A percentile compares a stretch with the other conserved stretches of the same genome.
These are phyloP conservation scores for Berberis vulgaris DNA, from an alignment of 164 flowering plant genomes.

Conservation along the genomic window DNA sequence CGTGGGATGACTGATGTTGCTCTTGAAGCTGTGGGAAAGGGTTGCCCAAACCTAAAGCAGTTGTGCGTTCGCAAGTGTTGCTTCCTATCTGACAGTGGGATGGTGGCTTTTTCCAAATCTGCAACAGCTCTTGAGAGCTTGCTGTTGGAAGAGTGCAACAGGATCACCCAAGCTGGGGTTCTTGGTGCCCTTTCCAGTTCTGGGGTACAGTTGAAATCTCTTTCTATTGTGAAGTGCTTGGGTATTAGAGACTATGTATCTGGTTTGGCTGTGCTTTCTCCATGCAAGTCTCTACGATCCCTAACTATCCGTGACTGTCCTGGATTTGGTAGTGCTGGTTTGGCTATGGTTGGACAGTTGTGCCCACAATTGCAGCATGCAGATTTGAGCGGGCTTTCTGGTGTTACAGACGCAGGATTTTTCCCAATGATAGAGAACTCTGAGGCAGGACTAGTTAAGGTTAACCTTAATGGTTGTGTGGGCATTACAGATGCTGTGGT, in stretches of 20 bases:
- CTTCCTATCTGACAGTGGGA: slow-evolving; percentile 51
- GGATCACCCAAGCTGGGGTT: slow-evolving; percentile 56
- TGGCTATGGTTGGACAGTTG: slow-evolving; percentile 45
- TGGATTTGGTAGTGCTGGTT: slow-evolving; percentile 47
- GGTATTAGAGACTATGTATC: slow-evolving; percentile 41
- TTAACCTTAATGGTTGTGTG: slow-evolving; percentile 45
- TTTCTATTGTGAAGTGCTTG: slow-evolving; percentile 50
- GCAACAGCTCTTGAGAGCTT: slow-evolving; percentile 55
- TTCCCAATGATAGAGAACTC: slow-evolving; percentile 36
- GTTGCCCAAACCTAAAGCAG: slow-evolving; percentile 60
- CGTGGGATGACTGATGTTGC: slow-evolving; percentile 54
- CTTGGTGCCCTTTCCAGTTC: slow-evolving; percentile 38
- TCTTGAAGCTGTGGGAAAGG: slow-evolving; percentile 60
- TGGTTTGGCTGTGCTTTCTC: slow-evolving; percentile 20
- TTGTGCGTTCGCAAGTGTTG: slow-evolving; percentile 45
- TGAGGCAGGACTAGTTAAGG: slow-evolving; percentile 47
- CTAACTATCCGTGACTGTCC: slow-evolving; percentile 55
- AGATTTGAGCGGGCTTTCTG: slow-evolving; percentile 49
- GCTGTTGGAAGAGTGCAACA: slow-evolving; percentile 69
- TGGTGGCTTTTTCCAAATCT: slow-evolving; percentile 43
- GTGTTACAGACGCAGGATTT: slow-evolving; percentile 58
- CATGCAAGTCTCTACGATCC: slow-evolving; percentile 45
- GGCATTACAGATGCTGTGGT: slow-evolving; percentile 53
- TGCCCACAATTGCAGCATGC: slow-evolving; percentile 55
- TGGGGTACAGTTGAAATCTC: slow-evolving; percentile 44